phyloP scores from a whole-genome alignment of 148 eudicot species.

The Cornus suecica region DNA sequence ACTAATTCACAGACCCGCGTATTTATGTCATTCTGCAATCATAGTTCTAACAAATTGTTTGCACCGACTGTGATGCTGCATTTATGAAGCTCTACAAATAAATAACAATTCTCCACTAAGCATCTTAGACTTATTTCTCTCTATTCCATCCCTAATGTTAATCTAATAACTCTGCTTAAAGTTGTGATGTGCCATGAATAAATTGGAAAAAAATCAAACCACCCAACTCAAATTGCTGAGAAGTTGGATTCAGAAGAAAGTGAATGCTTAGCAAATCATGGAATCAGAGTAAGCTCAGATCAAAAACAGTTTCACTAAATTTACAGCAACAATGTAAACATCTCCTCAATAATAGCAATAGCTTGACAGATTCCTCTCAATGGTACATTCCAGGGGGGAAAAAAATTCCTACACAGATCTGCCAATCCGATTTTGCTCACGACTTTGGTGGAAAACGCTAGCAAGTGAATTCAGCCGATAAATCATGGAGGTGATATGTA shows the following conservation, averaged over 20 bases:
- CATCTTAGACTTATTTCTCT: too few relatives aligned
- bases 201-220: too few relatives aligned
- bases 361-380: background rate
- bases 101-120: too few relatives aligned
- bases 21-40: too few relatives aligned
- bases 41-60: too few relatives aligned
- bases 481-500: background rate
- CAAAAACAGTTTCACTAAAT: background rate
- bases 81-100: too few relatives aligned
- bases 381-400: constrained; percentile 13
- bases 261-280: background rate
- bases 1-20: too few relatives aligned
- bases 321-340: background rate
- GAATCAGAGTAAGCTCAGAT: too few relatives aligned
- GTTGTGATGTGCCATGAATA: too few relatives aligned
- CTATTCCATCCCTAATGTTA: too few relatives aligned
- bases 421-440: background rate
- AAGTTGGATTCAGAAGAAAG: background rate
- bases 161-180: too few relatives aligned
- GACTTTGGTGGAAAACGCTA: background rate
- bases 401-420: background rate
- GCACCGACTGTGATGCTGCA: too few relatives aligned
- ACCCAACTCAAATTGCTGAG: background rate
- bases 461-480: background rate
- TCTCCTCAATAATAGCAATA: background rate